A percentile compares a stretch with the other conserved stretches of the same genome.
Conservation (phyloP, 441 rosid genomes). For the Raphanus hybrid region DNA sequence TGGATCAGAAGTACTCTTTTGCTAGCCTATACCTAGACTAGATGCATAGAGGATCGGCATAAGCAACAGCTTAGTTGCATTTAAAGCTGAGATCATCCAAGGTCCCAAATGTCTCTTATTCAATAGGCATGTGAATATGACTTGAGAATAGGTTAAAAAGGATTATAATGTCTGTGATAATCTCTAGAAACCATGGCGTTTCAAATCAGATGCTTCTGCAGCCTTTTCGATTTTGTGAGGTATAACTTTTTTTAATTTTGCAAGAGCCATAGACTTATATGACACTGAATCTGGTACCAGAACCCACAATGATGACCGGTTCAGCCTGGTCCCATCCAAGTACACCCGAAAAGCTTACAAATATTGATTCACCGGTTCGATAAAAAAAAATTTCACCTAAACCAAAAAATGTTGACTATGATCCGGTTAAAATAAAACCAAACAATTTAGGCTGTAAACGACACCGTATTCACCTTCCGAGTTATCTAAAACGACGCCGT, state of each 20-base stretch:
- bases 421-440: too few relatives aligned
- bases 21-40: too few relatives aligned
- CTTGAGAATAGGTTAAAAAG: too few relatives aligned
- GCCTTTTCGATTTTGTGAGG: too few relatives aligned
- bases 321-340: neutral
- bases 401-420: neutral
- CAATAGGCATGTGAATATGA: too few relatives aligned
- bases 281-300: neutral
- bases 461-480: neutral
- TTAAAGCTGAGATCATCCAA: too few relatives aligned
- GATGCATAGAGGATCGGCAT: too few relatives aligned
- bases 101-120: too few relatives aligned
- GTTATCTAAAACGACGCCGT: neutral
- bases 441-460: neutral
- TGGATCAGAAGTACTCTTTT: too few relatives aligned
- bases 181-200: slow-evolving; percentile 66
- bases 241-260: too few relatives aligned
- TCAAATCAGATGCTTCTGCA: slow-evolving; percentile 64
- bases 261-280: too few relatives aligned
- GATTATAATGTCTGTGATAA: slow-evolving; percentile 15
- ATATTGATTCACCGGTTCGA: neutral
- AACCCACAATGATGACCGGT: neutral
- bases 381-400: neutral
- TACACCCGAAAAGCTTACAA: neutral
- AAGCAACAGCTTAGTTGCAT: too few relatives aligned